phyloP scores from a whole-genome alignment of 352 stramenopile species.

The Globisporangium viniferum region DNA sequence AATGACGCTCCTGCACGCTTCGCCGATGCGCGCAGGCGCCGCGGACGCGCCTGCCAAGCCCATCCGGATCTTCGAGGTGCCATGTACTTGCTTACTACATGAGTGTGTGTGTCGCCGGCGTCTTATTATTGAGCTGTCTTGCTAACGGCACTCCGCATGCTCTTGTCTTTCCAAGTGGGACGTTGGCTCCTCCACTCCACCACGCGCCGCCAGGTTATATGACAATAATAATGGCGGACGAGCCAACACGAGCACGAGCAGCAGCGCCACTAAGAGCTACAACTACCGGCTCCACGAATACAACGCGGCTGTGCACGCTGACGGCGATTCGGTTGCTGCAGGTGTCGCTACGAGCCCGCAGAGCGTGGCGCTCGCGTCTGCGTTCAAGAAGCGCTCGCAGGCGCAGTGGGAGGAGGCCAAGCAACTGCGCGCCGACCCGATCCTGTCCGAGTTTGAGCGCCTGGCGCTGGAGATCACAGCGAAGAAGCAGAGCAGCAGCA shows the following conservation, averaged over 20 bases:
- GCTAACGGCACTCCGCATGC: background rate
- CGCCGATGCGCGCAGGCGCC: background rate
- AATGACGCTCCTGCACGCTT: conserved; percentile 2
- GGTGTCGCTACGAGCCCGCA: conserved; percentile 9
- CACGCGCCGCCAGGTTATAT: background rate
- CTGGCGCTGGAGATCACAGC: conserved; percentile 13
- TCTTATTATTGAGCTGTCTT: background rate
- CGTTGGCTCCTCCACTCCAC: background rate
- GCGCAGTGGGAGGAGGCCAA: conserved; percentile 44
- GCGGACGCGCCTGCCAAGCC: conserved; percentile 1
- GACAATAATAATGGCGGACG: background rate
- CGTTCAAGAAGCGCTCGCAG: conserved; percentile 46
- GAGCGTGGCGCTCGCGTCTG: conserved; percentile 34
- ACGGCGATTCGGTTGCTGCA: background rate
- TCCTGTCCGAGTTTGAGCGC: conserved; percentile 36
- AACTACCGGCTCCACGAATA: background rate
- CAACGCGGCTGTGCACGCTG: too few relatives aligned
- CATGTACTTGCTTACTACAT: background rate
- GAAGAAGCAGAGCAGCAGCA: conserved; percentile 20
- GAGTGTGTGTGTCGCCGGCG: too few relatives aligned
- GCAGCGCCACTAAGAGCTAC: conserved; percentile 17
- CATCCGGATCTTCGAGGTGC: conserved; percentile 16
- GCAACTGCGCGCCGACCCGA: conserved; percentile 40
- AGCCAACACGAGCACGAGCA: conserved; percentile 8
- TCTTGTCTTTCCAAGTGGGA: conserved; percentile 10